Evolutionary conservation across 768 basidiomycete genomes (phyloP).

Genomic region (Baorangia bicolor): DNA sequence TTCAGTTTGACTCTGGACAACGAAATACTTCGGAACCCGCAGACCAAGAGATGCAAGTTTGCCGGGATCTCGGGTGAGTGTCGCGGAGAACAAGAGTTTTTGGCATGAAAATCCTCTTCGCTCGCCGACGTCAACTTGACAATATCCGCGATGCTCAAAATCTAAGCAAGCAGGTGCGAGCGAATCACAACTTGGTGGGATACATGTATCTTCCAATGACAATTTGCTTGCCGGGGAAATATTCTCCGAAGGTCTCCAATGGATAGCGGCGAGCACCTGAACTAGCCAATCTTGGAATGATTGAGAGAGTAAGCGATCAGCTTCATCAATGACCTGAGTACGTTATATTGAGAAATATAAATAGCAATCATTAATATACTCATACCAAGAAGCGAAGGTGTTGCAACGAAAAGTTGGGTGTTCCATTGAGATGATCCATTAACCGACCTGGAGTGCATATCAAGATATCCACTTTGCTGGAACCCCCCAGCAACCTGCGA

Average conservation of each 20-base stretch:
- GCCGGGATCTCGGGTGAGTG: slow-evolving; percentile 91
- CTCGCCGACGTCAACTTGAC: slow-evolving; percentile 56
- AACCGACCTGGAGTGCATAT: slow-evolving; percentile 95
- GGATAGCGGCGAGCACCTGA: slow-evolving; percentile 76
- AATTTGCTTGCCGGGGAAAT: not conserved
- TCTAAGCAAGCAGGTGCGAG: slow-evolving; percentile 61
- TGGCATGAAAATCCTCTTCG: slow-evolving; percentile 70
- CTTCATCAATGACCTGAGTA: slow-evolving; percentile 90
- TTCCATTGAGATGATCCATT: slow-evolving; percentile 89
- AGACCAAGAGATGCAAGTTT: slow-evolving; percentile 83
- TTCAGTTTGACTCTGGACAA: slow-evolving; percentile 60
- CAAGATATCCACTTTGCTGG: slow-evolving; percentile 89
- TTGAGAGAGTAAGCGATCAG: slow-evolving; percentile 91
- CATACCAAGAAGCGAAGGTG: slow-evolving; percentile 92
- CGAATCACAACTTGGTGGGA: slow-evolving; percentile 36
- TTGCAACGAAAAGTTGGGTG: slow-evolving; percentile 87
- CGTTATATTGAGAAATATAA: not conserved
- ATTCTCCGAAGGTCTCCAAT: slow-evolving; percentile 32
- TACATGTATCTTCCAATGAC: slow-evolving; percentile 4
- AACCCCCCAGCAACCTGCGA: slow-evolving; percentile 73
- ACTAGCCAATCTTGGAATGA: slow-evolving; percentile 96
- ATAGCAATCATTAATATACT: slow-evolving; percentile 4
- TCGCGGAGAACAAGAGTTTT: slow-evolving; percentile 95
- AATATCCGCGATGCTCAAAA: slow-evolving; percentile 9
- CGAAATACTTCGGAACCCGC: slow-evolving; percentile 80